These are phyloP conservation scores for Tubosaeta brunneosetosa DNA, from an alignment of 768 basidiomycete genomes.

Conservation along the genomic window DNA sequence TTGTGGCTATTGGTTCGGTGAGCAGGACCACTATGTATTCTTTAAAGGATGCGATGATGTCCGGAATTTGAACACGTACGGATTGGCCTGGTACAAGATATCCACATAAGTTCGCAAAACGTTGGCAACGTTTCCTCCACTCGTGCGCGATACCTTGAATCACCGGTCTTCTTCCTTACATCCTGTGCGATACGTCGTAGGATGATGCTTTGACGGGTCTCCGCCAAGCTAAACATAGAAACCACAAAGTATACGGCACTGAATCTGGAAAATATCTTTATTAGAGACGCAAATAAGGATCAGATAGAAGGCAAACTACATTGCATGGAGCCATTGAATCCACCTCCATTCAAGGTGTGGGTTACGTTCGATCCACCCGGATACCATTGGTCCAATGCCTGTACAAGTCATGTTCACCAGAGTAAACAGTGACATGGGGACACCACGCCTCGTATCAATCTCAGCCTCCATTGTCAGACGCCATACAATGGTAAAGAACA, in stretches of 20 bases:
- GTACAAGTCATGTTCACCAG: conserved; percentile 56
- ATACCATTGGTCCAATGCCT: conserved; percentile 58
- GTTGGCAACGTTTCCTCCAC: conserved; percentile 58
- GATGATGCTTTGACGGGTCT: conserved; percentile 70
- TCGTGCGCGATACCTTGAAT: conserved; percentile 56
- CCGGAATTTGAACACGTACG: conserved; percentile 39
- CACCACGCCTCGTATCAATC: conserved; percentile 46
- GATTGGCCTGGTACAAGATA: conserved; percentile 66
- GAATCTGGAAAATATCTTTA: conserved; percentile 35
- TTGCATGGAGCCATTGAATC: conserved; percentile 78
- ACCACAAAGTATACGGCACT: conserved; percentile 47
- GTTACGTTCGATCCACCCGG: conserved; percentile 64
- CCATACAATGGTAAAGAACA: conserved; percentile 14
- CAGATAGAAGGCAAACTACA: conserved; percentile 34
- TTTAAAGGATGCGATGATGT: not conserved
- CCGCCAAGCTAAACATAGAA: conserved; percentile 53
- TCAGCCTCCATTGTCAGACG: not conserved
- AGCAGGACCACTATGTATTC: conserved; percentile 12
- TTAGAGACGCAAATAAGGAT: not conserved
- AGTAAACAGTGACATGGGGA: conserved; percentile 73
- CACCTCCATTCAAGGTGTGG: conserved; percentile 64
- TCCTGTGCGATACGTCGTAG: conserved; percentile 58
- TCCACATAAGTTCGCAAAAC: conserved; percentile 53
- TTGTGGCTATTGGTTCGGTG: conserved; percentile 64
- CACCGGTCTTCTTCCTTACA: conserved; percentile 61